A percentile compares a stretch with the other conserved stretches of the same genome.
Evolutionary conservation across 2,329 filamentous ascomycete genomes (phyloP).

Genomic region (Paecilomyces sp.): DNA sequence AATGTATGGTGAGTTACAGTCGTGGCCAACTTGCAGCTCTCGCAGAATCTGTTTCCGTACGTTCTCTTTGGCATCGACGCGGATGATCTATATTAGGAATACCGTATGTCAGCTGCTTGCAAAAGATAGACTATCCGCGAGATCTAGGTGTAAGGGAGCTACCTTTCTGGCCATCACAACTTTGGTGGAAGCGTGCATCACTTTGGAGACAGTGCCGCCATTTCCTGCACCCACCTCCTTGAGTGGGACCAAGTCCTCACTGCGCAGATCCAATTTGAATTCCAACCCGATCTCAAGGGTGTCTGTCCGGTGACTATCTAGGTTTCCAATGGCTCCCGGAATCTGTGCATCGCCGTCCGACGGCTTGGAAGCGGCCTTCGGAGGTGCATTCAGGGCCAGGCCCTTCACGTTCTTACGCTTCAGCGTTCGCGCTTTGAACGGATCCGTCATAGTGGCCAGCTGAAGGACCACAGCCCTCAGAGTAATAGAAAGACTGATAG

Average conservation of each 20-base stretch:
- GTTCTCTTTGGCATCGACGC: slow-evolving; percentile 95
- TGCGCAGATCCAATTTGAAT: slow-evolving; percentile 86
- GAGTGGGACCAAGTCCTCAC: slow-evolving; percentile 84
- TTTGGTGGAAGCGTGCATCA: slow-evolving; percentile 88
- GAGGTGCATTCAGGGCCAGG: slow-evolving; percentile 74
- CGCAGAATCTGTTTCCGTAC: slow-evolving; percentile 94
- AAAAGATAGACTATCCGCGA: neutral
- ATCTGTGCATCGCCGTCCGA: slow-evolving; percentile 64
- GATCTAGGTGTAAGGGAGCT: slow-evolving; percentile 3
- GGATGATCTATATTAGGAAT: slow-evolving; percentile 63
- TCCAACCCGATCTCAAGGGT: slow-evolving; percentile 94
- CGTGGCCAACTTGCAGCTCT: slow-evolving; percentile 96
- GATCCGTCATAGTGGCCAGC: slow-evolving; percentile 46
- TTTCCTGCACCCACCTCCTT: slow-evolving; percentile 95
- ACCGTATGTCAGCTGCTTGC: neutral
- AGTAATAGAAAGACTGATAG: slow-evolving; percentile 10
- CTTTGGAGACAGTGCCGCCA: slow-evolving; percentile 96
- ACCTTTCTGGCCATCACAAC: slow-evolving; percentile 98
- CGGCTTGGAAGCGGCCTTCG: slow-evolving; percentile 60
- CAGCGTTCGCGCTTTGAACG: slow-evolving; percentile 67
- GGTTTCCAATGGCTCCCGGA: slow-evolving; percentile 52
- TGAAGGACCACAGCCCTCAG: slow-evolving; percentile 7
- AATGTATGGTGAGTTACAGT: slow-evolving; percentile 94
- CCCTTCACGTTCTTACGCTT: slow-evolving; percentile 99
- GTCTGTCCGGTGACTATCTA: slow-evolving; percentile 55